Evolutionary conservation across 768 basidiomycete genomes (phyloP), one percentile per base, ranked within the genome.

Genomic region (Hydnomerulius pinastri): DNA sequence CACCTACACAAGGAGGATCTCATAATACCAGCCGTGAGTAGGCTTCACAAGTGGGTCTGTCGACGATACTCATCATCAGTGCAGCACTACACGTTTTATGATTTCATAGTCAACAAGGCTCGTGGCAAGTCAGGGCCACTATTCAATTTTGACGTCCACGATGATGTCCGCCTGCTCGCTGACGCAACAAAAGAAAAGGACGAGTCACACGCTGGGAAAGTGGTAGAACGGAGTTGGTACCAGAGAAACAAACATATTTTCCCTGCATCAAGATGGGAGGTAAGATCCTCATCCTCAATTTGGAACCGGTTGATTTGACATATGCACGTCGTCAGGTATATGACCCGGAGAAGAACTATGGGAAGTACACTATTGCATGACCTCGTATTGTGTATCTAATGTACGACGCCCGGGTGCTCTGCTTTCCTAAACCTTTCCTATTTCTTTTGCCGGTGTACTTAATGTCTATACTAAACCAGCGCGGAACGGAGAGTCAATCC

Each of bases 81-180:
- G n/a, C 59, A 98, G 92, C 96, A 98, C 66, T 83, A 98, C 70
- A 97, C 95, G 1, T 99, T 99, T 67, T 98, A 98, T 68, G 91
- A 95, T 70, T 98, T 99, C 58, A 97, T 99, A 57, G 77, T 98
- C 60, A 98, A 98, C 78, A 98, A 97, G 72, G 94, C 95, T 7
- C 85, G 97, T 20, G 97, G 97, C 23, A 99, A 99, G 70, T 97
- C 94, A 0, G 97, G 97, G 0, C 97, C 97, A 5, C 72, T 99
- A 48, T 99, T 99, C 75, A 97, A 90, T 69, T 99, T 99, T 63
- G 97, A 99, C 69, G 97, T 98, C 6, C 97, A 99, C 67, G 97
- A 99, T 65, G 97, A 99, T 66, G 91, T 99, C 4, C 89, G 97
- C 15, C 70, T 99, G 56, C 77, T 98, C 18, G 87, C 91, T 20